Conservation (phyloP, 2,329 filamentous ascomycete genomes). For the Microcyclospora tardicrescens region DNA sequence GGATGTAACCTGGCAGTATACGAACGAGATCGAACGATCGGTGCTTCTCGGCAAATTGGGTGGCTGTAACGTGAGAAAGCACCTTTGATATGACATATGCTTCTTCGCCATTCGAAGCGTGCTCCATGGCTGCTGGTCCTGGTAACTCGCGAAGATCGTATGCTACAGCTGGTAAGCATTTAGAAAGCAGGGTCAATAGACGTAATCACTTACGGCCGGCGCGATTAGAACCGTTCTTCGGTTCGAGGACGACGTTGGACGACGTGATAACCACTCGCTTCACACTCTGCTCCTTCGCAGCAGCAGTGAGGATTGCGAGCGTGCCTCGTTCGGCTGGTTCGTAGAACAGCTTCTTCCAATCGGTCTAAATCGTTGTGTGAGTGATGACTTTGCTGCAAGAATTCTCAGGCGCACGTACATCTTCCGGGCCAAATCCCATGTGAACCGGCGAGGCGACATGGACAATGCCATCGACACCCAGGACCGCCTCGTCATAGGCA, state of each 20-base stretch:
- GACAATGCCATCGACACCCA: conserved; percentile 19
- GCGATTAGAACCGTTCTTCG: background rate
- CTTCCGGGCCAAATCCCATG: background rate
- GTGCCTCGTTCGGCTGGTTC: conserved; percentile 25
- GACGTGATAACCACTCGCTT: conserved; percentile 32
- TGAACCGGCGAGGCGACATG: conserved; percentile 18
- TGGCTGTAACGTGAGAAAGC: conserved; percentile 6
- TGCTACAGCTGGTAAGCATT: too few relatives aligned
- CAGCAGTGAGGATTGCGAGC: conserved; percentile 26
- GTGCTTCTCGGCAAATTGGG: conserved; percentile 5
- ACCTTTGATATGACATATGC: conserved; percentile 5
- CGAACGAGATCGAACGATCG: conserved; percentile 11
- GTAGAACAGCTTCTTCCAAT: conserved; percentile 4
- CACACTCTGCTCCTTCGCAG: conserved; percentile 22
- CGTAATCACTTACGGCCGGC: background rate
- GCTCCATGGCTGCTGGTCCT: too few relatives aligned
- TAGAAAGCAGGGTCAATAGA: background rate
- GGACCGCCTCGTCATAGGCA: conserved; percentile 24
- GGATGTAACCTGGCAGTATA: conserved; percentile 12
- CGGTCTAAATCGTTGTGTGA: background rate
- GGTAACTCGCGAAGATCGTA: too few relatives aligned
- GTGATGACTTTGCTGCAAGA: too few relatives aligned
- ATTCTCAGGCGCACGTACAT: background rate
- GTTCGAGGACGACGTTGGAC: conserved; percentile 6
- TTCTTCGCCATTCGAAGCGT: background rate